Base-by-base conservation (phyloP, 1,139 yeast species). In the Debaryomyces sp. region DNA sequence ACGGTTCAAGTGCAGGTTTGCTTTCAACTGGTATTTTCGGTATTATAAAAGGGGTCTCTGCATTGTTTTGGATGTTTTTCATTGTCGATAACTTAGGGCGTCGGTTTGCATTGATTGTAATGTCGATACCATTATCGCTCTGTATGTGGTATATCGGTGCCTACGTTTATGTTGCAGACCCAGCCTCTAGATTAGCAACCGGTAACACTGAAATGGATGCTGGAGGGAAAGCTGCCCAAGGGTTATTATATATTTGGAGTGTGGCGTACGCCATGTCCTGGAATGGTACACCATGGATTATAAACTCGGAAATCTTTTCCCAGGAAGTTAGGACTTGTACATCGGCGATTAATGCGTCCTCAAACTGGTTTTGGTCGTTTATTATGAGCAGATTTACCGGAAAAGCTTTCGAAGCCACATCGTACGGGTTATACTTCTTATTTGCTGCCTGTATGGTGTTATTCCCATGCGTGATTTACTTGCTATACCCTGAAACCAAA, bases 21-120 rank as follows among this genome's bases (percentile, higher is more conserved):
- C 68, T 80, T 41, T 77, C 85, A 9, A 83, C 87, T 4, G 87
- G 87, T 50, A 72, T 82, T 42, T 82, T 82, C 61, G 84, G 87
- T 34, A 66, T 81, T 27, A 66, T 78, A 36, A 80, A 81, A 54
- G 75, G 77, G 7, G 58, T 68, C 4, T 68, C 78, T 2, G 68
- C 81, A 5, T 61, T 78, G 17, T 50, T 70, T 10, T 73, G 80
- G 73, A 75, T 79, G 3, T 66, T 78, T 50, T 71, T 71, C 50
- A 60, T 78, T 22, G 77, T 80, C 22, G 84, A 80, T 58, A 54
- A 58, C 32, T 58, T 75, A 51, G 85, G 82, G 22, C 70, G 84
- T 56, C 72, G 81, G 46, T 61, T 68, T 4, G 73, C 82, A 1
- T 72, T 78, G 46, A 63, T 77, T 52, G 55, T 59, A 48, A 75